Conservation (phyloP, 2,329 filamentous ascomycete species). For the Epichloe uncinata region DNA sequence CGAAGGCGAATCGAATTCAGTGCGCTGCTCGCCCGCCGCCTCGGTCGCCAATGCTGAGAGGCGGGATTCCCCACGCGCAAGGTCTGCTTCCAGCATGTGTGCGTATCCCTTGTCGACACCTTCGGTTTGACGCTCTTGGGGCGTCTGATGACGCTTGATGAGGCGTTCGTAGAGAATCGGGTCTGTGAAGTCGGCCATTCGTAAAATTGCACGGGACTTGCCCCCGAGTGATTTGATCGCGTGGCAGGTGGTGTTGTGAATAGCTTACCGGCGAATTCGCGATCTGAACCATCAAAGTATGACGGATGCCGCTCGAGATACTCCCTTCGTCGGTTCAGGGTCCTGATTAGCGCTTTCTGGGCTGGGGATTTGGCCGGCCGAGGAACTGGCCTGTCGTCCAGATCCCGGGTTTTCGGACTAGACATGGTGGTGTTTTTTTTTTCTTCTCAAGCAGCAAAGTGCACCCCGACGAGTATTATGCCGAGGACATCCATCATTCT, state of each 20-base stretch:
- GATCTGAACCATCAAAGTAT: slow-evolving; percentile 50
- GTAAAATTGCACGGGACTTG: no score
- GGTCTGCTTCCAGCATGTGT: slow-evolving; percentile 62
- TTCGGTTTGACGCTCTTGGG: slow-evolving; percentile 60
- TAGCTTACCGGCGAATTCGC: slow-evolving; percentile 38
- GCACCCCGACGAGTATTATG: no score
- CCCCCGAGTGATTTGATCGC: no score
- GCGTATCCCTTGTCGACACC: slow-evolving; percentile 65
- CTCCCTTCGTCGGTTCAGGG: slow-evolving; percentile 65
- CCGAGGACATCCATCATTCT: no score
- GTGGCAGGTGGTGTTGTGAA: not conserved
- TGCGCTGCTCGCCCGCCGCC: slow-evolving; percentile 2
- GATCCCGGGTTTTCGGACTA: no score
- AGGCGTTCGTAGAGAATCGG: slow-evolving; percentile 72
- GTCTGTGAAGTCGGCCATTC: slow-evolving; percentile 29
- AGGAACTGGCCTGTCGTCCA: slow-evolving; percentile 26
- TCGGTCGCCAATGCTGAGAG: slow-evolving; percentile 37
- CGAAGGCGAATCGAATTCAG: not conserved
- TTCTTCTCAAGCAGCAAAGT: not conserved
- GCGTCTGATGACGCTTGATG: slow-evolving; percentile 62
- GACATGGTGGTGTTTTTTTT: not conserved
- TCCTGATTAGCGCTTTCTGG: slow-evolving; percentile 33
- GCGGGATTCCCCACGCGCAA: slow-evolving; percentile 68
- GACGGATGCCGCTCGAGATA: slow-evolving; percentile 60
- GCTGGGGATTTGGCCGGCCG: slow-evolving; percentile 29